Conservation (phyloP, 352 stramenopile genomes). For the Aphanomyces astaci region DNA sequence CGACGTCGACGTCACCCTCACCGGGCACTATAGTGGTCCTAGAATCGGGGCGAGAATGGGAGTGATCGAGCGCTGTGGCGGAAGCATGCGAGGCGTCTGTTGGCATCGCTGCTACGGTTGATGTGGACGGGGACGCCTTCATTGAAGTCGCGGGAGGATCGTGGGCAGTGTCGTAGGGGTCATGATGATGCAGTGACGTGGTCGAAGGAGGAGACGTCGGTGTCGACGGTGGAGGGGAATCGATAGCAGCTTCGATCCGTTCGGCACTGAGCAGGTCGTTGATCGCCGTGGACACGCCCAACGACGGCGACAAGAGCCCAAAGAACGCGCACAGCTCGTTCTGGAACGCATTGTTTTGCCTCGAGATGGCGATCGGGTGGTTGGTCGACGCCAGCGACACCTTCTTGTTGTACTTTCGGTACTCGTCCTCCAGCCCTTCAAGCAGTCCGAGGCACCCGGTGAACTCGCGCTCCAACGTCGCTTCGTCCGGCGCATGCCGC, state of each 20-base stretch:
- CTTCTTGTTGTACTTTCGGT: conserved; percentile 60
- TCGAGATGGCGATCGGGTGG: conserved; percentile 42
- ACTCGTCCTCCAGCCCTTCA: conserved; percentile 59
- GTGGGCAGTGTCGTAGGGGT: background rate
- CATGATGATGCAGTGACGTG: background rate
- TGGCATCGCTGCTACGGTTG: background rate
- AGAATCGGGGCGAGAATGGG: background rate
- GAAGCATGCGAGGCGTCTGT: background rate
- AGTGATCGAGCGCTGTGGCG: background rate
- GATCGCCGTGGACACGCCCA: conserved; percentile 32
- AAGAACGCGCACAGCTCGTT: conserved; percentile 43
- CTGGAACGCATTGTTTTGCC: conserved; percentile 42
- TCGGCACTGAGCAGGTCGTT: conserved; percentile 44
- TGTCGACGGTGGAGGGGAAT: background rate
- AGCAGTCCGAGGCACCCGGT: conserved; percentile 42
- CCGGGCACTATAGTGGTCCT: background rate
- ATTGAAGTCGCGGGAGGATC: background rate
- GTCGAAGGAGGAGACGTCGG: background rate
- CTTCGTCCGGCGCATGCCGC: conserved; percentile 63
- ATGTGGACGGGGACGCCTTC: background rate
- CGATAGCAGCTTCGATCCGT: conserved; percentile 38
- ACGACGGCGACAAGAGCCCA: conserved; percentile 28
- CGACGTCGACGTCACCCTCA: background rate
- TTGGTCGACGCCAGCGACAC: conserved; percentile 37
- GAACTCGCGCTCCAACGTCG: conserved; percentile 52